Percentiles rank a stretch among this genome's conserved stretches.
phyloP scores from a whole-genome alignment of 2,329 filamentous ascomycete species.

The Neonectria coccinea region DNA sequence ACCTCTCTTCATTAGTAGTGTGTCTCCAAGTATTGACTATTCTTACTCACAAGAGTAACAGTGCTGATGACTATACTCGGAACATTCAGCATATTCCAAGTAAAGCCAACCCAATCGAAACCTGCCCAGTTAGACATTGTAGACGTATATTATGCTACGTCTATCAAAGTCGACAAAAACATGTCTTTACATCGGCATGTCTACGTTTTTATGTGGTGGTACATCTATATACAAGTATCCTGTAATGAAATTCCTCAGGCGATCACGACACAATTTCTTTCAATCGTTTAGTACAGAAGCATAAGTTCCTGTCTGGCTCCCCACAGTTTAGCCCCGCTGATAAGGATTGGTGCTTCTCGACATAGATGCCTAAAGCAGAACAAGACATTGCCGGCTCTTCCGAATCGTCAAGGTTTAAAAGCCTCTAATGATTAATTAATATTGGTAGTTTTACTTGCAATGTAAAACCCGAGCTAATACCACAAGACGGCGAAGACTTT shows the following conservation, averaged over 20 bases:
- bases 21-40: background rate
- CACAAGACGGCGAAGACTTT: background rate
- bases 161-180: background rate
- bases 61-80: conserved; percentile 10
- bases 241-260: background rate
- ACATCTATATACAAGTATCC: conserved; percentile 3
- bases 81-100: conserved; percentile 9
- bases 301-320: background rate
- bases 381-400: background rate
- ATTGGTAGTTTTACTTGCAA: background rate
- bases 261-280: background rate
- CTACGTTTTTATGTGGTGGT: conserved; percentile 14
- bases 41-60: conserved; percentile 14
- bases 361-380: conserved; percentile 4
- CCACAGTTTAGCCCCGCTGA: conserved; percentile 4
- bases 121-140: conserved; percentile 23
- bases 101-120: background rate
- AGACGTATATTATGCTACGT: background rate
- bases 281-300: background rate
- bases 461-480: background rate
- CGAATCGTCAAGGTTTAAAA: background rate
- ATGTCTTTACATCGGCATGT: background rate
- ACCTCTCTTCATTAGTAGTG: conserved; percentile 7
- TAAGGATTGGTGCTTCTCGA: conserved; percentile 1
- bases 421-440: background rate